These are phyloP conservation scores for Scytalidium lignicola DNA, from an alignment of 2,329 filamentous ascomycete species.

Conservation along the genomic window DNA sequence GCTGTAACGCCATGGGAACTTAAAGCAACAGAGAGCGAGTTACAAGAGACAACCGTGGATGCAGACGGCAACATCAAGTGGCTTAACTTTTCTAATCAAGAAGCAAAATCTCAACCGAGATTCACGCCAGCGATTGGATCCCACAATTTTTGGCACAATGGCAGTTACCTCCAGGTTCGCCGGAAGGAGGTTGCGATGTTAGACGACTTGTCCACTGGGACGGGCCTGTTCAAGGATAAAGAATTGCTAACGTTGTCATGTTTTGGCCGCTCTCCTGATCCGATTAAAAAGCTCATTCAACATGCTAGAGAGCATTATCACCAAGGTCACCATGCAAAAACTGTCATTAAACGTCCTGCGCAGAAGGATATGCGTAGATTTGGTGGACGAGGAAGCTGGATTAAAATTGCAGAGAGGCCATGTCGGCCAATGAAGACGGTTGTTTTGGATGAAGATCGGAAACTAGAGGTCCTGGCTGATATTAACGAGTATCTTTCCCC, in stretches of 20 bases:
- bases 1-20: constrained; percentile 49
- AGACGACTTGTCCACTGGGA: constrained; percentile 12
- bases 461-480: constrained; percentile 61
- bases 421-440: constrained; percentile 71
- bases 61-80: constrained; percentile 35
- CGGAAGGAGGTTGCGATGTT: constrained; percentile 19
- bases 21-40: constrained; percentile 38
- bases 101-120: constrained; percentile 45
- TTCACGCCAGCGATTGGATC: constrained; percentile 49
- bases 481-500: constrained; percentile 77
- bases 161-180: constrained; percentile 43
- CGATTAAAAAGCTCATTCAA: constrained; percentile 51
- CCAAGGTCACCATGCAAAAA: constrained; percentile 48
- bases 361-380: constrained; percentile 41
- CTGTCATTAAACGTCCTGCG: constrained; percentile 50
- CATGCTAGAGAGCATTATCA: constrained; percentile 50
- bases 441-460: constrained; percentile 63
- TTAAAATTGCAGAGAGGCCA: constrained; percentile 55
- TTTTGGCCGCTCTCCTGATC: constrained; percentile 43
- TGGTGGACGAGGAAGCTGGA: constrained; percentile 43
- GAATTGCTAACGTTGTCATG: constrained; percentile 51
- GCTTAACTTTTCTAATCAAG: constrained; percentile 56
- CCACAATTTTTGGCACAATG: constrained; percentile 50
- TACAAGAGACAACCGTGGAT: constrained; percentile 36
- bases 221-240: constrained; percentile 40